Percentiles rank a stretch among this genome's conserved stretches.
phyloP scores from a whole-genome alignment of 1,284 basidiomycete genomes.

The Cutaneotrichosporon mucoides region DNA sequence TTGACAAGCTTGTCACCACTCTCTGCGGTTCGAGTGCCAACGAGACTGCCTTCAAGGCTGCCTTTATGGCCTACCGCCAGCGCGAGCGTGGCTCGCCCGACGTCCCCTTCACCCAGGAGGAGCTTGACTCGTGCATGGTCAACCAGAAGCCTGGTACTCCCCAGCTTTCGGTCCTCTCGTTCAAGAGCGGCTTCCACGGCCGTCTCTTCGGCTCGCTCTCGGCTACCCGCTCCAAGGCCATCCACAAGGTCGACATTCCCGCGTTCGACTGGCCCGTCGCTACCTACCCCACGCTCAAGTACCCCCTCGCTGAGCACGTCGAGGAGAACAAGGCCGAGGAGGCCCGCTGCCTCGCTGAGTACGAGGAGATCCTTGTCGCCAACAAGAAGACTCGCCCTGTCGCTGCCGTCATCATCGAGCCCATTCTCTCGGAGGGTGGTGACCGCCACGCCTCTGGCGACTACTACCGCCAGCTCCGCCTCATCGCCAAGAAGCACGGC shows the following conservation, averaged over 20 bases:
- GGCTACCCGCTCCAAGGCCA: constrained; percentile 52
- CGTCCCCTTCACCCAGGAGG: constrained; percentile 36
- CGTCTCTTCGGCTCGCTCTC: constrained; percentile 53
- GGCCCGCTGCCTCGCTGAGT: constrained; percentile 38
- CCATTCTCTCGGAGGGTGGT: constrained; percentile 57
- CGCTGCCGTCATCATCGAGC: constrained; percentile 57
- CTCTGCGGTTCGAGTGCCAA: constrained; percentile 48
- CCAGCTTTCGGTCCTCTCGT: constrained; percentile 53
- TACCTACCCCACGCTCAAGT: constrained; percentile 54
- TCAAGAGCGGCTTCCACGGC: constrained; percentile 55
- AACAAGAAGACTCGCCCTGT: constrained; percentile 51
- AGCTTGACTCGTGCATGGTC: constrained; percentile 53
- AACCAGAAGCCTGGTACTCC: constrained; percentile 55
- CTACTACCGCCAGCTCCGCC: constrained; percentile 54
- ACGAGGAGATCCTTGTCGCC: constrained; percentile 40
- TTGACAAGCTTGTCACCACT: constrained; percentile 51
- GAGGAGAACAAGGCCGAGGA: constrained; percentile 50
- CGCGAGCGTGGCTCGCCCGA: constrained; percentile 30
- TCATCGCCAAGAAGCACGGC: constrained; percentile 52
- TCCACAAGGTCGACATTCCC: constrained; percentile 58
- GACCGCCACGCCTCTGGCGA: constrained; percentile 55
- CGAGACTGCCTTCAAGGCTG: constrained; percentile 56
- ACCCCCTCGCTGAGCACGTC: constrained; percentile 51
- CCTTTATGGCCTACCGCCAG: constrained; percentile 51
- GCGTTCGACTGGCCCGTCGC: constrained; percentile 57